Base-by-base conservation (phyloP, 73 alveolate genomes). In the Paramecium sexaurelia region DNA sequence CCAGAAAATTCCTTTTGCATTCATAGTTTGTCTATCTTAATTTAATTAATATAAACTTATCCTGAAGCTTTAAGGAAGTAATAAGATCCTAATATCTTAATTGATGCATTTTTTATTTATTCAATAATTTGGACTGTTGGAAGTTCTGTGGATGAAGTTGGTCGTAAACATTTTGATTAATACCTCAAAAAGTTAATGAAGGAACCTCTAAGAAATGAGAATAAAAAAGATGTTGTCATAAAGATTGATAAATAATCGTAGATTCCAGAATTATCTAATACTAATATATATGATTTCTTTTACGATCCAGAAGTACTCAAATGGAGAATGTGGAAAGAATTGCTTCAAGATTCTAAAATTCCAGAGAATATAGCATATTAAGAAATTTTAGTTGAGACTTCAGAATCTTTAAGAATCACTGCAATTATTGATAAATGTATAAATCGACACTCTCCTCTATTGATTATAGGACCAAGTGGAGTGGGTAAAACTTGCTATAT, bases 111-210 rank as follows among this genome's bases (percentile, higher is more conserved):
- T 87, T 97, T 97, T 92, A 88, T 96, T n/a, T 97, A 93, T 66
- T 89, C 97, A 32, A 40, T 95, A 24, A 55, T 96, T 3, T 97
- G 99, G 99, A 96, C 98, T 17, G 92, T 97, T 55, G 99, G 99
- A 7, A n/a, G 98, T 95, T 24, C 95, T 93, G 87, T 95, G 24
- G 96, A 96, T 93, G 98, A 95, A 88, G 51, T 87, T 55, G 98
- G 98, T 39, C 66, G 98, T 78, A 95, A 96, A 61, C 93, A 94
- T 27, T 97, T 96, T 92, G 96, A 96, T 85, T 93, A 93, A 73
- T 92, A 94, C 84, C 92, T 93, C 33, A 84, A 95, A 84, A 92
- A 95, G 90, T 66, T 92, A 75, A 78, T 94, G 26, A 78, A 93
- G 40, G 95, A 95, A 71, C 96, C 92, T 8, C 93, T 94, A 19